Evolutionary conservation across 306 rosid genomes (phyloP), one percentile per base, ranked within the genome.

Genomic region (Vigna mungo): DNA sequence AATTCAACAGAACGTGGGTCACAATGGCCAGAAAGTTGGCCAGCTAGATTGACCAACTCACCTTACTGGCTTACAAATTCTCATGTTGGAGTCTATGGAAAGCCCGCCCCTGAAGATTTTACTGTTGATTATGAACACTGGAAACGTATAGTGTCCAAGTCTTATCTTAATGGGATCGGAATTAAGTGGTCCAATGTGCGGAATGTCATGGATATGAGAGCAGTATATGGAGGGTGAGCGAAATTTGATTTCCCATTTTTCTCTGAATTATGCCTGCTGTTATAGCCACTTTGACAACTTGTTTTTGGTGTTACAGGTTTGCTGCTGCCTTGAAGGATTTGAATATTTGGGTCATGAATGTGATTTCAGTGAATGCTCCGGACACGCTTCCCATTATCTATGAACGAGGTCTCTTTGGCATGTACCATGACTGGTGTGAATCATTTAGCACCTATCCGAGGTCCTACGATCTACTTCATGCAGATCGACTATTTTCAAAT

Each of bases 391-490:
- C 99, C 71, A 81, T 92, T 64, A 96, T 96, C 63, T 96, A 77
- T 17, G 99, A 96, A 76, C 92, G 98, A 69, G 99, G 99, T 76
- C 90, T 96, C 60, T 92, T 92, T 59, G 99, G 99, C 34, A 92
- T 91, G 55, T 96, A 96, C 71, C 99, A 96, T 48, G 98, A 96
- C 85, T 96, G 99, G 99, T 96, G 99, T 18, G 96, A 92, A 78
- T 96, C 99, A 47, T 92, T 92, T 86, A 92, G 86, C 88, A 88
- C 99, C 43, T 96, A 96, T 70, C 99, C 99, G 0, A 89, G 99
- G 84, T 74, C 96, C 11, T 96, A 92, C 39, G 99, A 96, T 84
- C 94, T 96, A 72, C 88, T 96, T 80, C 99, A 96, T 65, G 98
- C 99, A 21, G 99, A 96, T 77, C 97, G 88, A 83, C 86, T 96